Conservation (phyloP, 163 green algal genomes). For the Chlamydomonas reinhardtii region DNA sequence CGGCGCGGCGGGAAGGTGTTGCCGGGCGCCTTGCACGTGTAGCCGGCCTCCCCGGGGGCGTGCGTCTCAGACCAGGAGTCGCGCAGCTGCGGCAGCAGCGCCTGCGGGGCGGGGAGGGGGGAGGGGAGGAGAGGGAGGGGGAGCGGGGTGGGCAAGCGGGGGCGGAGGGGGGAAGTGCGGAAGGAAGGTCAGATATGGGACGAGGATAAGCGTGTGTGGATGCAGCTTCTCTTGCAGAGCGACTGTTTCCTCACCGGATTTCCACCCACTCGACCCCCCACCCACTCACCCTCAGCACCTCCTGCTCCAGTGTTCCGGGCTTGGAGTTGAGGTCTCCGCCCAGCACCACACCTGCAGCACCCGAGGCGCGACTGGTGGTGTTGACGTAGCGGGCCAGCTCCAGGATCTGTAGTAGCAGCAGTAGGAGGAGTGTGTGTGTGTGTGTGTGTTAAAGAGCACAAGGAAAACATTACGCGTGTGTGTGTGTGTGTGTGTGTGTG, state of each 20-base stretch:
- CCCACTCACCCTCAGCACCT: conserved; percentile 41
- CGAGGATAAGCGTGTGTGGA: too few relatives aligned
- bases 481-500: too few relatives aligned
- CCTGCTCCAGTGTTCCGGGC: conserved; percentile 53
- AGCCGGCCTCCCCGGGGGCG: background rate
- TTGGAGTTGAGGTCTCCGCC: conserved; percentile 61
- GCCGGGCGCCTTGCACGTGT: conserved; percentile 58
- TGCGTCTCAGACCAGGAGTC: conserved; percentile 54
- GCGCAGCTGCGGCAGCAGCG: conserved; percentile 39
- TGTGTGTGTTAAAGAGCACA: background rate
- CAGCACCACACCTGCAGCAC: conserved; percentile 30
- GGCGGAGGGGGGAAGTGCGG: background rate
- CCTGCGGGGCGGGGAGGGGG: background rate
- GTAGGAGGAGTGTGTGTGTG: too few relatives aligned
- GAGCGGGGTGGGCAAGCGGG: too few relatives aligned
- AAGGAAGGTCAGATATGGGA: too few relatives aligned
- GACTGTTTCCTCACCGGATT: too few relatives aligned
- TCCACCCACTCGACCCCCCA: too few relatives aligned
- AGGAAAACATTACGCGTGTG: too few relatives aligned
- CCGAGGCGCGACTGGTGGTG: background rate
- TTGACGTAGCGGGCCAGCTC: conserved; percentile 30
- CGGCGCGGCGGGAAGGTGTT: conserved; percentile 57
- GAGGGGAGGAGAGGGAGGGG: background rate
- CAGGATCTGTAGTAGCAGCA: background rate
- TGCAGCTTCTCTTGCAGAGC: too few relatives aligned